phyloP scores from a whole-genome alignment of 805 yeast species.

The Saccharomycopsis fibuligera region DNA sequence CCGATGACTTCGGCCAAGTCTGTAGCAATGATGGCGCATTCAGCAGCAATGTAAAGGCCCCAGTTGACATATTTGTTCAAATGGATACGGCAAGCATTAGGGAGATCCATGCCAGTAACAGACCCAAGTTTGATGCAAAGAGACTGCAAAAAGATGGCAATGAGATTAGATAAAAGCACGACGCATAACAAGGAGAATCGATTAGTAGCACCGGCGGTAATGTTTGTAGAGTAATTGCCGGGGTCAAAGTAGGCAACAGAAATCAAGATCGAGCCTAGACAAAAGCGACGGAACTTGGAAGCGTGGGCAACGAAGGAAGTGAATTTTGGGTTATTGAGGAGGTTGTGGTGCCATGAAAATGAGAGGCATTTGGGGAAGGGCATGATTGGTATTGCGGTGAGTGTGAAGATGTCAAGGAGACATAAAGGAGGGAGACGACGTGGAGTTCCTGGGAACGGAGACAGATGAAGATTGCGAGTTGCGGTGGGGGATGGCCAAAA shows the following conservation, averaged over 20 bases:
- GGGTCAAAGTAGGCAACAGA: constrained; percentile 92
- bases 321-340: too few species aligned
- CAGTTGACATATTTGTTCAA: constrained; percentile 63
- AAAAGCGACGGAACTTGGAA: constrained; percentile 9
- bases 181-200: constrained; percentile 74
- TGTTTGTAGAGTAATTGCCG: constrained; percentile 90
- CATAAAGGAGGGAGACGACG: too few species aligned
- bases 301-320: too few species aligned
- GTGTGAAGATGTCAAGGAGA: too few species aligned
- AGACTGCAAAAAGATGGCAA: constrained; percentile 78
- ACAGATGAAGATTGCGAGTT: too few species aligned
- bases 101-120: constrained; percentile 82
- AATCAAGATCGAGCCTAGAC: constrained; percentile 26
- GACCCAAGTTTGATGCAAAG: constrained; percentile 82
- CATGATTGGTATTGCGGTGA: too few species aligned
- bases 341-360: too few species aligned
- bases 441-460: too few species aligned
- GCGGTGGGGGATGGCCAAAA: too few species aligned
- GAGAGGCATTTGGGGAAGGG: too few species aligned
- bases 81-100: constrained; percentile 72
- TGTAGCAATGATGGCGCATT: constrained; percentile 86
- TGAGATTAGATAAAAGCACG: constrained; percentile 65
- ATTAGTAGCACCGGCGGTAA: constrained; percentile 78
- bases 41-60: constrained; percentile 65
- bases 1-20: constrained; percentile 94